Evolutionary conservation across 1,284 basidiomycete genomes (phyloP).

Genomic region (Caloboletus firmus): DNA sequence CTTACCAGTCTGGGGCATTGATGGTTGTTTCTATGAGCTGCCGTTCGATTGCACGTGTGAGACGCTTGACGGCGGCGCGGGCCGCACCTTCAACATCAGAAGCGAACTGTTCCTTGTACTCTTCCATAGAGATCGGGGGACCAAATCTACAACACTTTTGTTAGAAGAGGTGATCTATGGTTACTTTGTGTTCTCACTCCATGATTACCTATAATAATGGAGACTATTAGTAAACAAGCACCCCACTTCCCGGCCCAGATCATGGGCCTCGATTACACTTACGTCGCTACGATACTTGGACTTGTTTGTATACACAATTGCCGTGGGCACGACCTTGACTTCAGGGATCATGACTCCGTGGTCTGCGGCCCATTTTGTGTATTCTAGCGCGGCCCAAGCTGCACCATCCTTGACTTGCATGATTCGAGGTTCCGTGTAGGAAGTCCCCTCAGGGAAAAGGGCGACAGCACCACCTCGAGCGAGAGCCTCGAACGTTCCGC

Average conservation of each 20-base stretch:
- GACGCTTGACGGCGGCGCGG: slow-evolving; percentile 81
- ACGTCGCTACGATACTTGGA: slow-evolving; percentile 87
- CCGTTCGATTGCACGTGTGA: slow-evolving; percentile 74
- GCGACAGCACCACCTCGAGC: slow-evolving; percentile 79
- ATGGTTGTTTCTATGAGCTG: slow-evolving; percentile 78
- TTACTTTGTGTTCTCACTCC: slow-evolving; percentile 48
- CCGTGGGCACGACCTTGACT: slow-evolving; percentile 72
- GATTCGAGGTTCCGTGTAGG: slow-evolving; percentile 87
- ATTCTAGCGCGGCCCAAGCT: slow-evolving; percentile 95
- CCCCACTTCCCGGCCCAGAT: slow-evolving; percentile 5
- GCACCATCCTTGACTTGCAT: slow-evolving; percentile 95
- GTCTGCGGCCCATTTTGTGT: slow-evolving; percentile 72
- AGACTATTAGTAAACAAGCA: slow-evolving; percentile 13
- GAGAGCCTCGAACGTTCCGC: slow-evolving; percentile 86
- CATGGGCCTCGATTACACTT: slow-evolving; percentile 39
- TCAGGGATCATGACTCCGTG: slow-evolving; percentile 41
- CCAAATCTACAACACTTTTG: slow-evolving; percentile 62
- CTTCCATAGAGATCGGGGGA: slow-evolving; percentile 72
- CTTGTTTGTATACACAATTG: slow-evolving; percentile 94
- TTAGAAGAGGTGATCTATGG: slow-evolving; percentile 16
- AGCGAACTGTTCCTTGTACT: slow-evolving; percentile 78
- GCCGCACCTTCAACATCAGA: slow-evolving; percentile 64
- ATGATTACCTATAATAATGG: slow-evolving; percentile 56
- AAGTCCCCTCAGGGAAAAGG: slow-evolving; percentile 92
- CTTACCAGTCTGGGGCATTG: slow-evolving; percentile 90